Evolutionary conservation across 2,329 filamentous ascomycete genomes (phyloP), one percentile per base, ranked within the genome.

Genomic region (Colletotrichum salicis): DNA sequence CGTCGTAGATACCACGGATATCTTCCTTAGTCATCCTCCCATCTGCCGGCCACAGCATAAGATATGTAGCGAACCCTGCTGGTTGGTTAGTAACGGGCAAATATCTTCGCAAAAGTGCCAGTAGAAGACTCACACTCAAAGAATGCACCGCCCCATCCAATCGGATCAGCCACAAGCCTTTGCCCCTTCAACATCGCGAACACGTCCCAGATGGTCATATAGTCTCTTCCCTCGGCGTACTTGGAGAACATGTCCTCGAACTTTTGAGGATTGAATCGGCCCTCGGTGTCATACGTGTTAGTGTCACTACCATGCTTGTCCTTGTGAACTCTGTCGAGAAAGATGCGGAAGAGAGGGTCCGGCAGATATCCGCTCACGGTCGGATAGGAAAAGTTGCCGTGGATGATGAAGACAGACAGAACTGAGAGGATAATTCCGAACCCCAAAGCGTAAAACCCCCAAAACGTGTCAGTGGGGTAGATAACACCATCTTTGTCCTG

Each of bases 21-120:
- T 91, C 88, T 57, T 91, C 88, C 78, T 91, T 91, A 76, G 79
- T 83, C 79, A 90, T 84, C 62, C 81, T 80, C 0, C 88, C 88
- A 76, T 91, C 87, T 52, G 84, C 82, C 0, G 88, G 87, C 85
- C 76, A 77, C 1, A 89, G 79, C 56, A 91, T 79, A 19, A 89
- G 75, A 68, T 86, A 89, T 0, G 86, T 86, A 0, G 73, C 67
- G 19, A 74, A 11, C 75, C 77, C 77, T 77, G 22, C 41, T 2
- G 62, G 2, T 2, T 6, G 5, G 29, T 72, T n/a, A 22, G 75
- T 45, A 2, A 35, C 33, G n/a, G 1, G n/a, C 11, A 2, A 11
- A 5, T 4, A 13, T 15, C 22, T 4, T 27, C 45, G 10, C 7
- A 8, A 48, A 19, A 27, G 41, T 48, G 19, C 41, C 41, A 22